Evolutionary conservation across 2,329 filamentous ascomycete species (phyloP).

Genomic region (Epichloe aotearoae): DNA sequence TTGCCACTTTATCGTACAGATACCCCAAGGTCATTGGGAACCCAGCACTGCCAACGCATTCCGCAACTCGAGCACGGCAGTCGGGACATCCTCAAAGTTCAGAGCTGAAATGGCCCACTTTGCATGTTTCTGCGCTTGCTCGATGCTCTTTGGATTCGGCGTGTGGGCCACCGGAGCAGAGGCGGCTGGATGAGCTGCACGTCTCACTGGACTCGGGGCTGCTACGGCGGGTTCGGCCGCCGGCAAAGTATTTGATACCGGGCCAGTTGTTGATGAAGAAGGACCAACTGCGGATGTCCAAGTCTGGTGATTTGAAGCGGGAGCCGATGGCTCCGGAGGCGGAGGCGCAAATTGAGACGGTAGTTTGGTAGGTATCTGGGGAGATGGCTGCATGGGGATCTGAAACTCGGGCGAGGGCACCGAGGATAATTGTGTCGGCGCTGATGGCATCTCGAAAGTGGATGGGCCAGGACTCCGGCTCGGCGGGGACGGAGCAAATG

Average conservation of each 20-base stretch:
- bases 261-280: constrained; percentile 1
- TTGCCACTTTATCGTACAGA: no score
- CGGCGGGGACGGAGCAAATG: constrained; percentile 22
- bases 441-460: constrained; percentile 11
- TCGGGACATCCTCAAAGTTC: constrained; percentile 90
- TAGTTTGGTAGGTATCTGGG: constrained; percentile 15
- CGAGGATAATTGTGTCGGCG: constrained; percentile 9
- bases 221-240: not conserved
- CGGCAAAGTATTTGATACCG: not conserved
- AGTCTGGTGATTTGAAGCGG: constrained; percentile 5
- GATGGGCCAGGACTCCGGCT: constrained; percentile 16
- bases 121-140: constrained; percentile 83
- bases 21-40: constrained; percentile 23
- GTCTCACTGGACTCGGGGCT: constrained; percentile 7
- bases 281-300: constrained; percentile 7
- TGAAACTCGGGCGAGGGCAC: constrained; percentile 7
- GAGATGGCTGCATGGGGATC: constrained; percentile 16
- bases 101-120: constrained; percentile 94
- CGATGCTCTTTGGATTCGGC: constrained; percentile 43
- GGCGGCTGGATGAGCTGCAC: constrained; percentile 1
- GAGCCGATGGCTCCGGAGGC: constrained; percentile 8
- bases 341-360: constrained; percentile 13
- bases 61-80: constrained; percentile 72
- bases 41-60: constrained; percentile 61
- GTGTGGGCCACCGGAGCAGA: constrained; percentile 5